These are phyloP conservation scores for Pseudogymnoascus sp. DNA, from an alignment of 2,329 filamentous ascomycete genomes.

Conservation along the genomic window DNA sequence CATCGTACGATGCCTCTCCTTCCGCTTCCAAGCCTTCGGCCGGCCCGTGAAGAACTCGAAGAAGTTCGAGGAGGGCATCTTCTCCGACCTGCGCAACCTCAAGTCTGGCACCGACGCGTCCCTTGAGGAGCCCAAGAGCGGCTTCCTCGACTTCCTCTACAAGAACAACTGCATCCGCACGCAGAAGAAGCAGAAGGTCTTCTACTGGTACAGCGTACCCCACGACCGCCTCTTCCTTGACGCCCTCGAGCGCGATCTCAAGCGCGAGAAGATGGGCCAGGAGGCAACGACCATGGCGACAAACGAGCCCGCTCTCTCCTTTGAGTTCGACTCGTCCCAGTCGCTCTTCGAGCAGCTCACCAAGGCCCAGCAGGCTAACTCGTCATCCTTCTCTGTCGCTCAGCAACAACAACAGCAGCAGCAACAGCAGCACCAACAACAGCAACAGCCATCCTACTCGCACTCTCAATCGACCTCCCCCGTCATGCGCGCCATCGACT, in stretches of 20 bases:
- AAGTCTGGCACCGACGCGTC: conserved; percentile 98
- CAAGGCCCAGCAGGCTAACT: conserved; percentile 97
- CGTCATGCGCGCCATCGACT: conserved; percentile 81
- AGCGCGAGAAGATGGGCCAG: conserved; percentile 99
- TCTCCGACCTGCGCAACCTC: conserved; percentile 94
- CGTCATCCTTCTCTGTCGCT: conserved; percentile 87
- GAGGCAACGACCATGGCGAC: conserved; percentile 95
- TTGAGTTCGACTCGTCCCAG: conserved; percentile 98
- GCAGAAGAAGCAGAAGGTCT: conserved; percentile 99
- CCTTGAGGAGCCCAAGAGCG: conserved; percentile 96
- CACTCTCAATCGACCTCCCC: conserved; percentile 81
- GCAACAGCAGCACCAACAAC: conserved; percentile 29
- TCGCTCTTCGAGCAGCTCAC: conserved; percentile 99
- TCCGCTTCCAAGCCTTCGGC: conserved; percentile 97
- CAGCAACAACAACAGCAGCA: conserved; percentile 44
- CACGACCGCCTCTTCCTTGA: conserved; percentile 97
- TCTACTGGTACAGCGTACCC: conserved; percentile 99
- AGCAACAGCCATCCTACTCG: conserved; percentile 35
- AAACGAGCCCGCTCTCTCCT: conserved; percentile 92
- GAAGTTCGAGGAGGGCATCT: conserved; percentile 99
- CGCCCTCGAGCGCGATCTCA: conserved; percentile 91
- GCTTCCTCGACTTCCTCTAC: conserved; percentile 97
- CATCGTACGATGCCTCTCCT: conserved; percentile 95
- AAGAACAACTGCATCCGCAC: conserved; percentile 99
- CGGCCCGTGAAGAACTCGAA: conserved; percentile 99